Conservation (phyloP, 179 eudicot species). For the Heliamphora ciliata region DNA sequence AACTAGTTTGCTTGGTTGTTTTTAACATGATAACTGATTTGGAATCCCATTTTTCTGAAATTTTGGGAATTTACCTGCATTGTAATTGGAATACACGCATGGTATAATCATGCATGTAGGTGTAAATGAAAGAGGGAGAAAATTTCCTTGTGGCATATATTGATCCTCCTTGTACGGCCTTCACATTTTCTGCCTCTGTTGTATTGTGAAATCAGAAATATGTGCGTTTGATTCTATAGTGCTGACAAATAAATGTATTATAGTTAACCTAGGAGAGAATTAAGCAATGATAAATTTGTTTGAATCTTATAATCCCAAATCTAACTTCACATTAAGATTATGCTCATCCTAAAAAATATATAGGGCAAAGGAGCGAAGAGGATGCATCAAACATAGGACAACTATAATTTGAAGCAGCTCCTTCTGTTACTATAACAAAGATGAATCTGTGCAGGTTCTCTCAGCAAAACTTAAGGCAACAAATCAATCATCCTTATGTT, state of each 20-base stretch:
- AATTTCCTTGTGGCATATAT: neutral
- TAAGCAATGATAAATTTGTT: slow-evolving; percentile 1
- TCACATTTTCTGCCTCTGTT: neutral
- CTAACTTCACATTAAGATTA: neutral
- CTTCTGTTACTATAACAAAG: slow-evolving; percentile 22
- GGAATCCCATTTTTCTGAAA: neutral
- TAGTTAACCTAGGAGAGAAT: neutral
- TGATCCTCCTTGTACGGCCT: neutral
- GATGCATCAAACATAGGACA: neutral
- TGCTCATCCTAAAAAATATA: slow-evolving; percentile 4
- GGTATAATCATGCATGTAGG: neutral
- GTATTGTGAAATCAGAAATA: neutral
- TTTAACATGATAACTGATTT: neutral
- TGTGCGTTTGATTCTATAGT: too few species aligned
- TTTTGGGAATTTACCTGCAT: neutral
- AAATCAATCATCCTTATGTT: slow-evolving; percentile 37
- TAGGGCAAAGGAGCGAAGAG: neutral
- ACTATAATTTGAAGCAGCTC: slow-evolving; percentile 11
- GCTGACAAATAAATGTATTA: neutral
- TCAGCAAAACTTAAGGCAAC: slow-evolving; percentile 44
- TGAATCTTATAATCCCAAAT: slow-evolving; percentile 6
- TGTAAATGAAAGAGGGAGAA: neutral
- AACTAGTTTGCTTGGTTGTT: neutral
- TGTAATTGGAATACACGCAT: neutral
- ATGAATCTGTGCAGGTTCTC: slow-evolving; percentile 67